Conservation (phyloP, 495 filamentous ascomycete genomes). For the Aspergillus campestris region DNA sequence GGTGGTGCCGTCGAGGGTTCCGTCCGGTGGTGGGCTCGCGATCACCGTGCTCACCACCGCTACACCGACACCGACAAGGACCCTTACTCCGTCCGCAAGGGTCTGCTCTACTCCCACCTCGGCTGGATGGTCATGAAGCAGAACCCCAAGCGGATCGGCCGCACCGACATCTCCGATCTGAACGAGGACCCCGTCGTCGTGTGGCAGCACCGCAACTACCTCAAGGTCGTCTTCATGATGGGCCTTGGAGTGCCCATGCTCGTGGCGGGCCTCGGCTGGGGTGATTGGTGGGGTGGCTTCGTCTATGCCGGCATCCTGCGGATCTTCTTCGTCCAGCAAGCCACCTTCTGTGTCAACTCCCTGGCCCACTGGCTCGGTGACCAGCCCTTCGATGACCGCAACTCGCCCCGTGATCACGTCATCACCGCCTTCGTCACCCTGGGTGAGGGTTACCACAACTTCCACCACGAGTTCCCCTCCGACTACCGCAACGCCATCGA, state of each 20-base stretch:
- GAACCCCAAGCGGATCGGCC: constrained; percentile 86
- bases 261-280: constrained; percentile 80
- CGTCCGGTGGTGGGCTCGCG: constrained; percentile 94
- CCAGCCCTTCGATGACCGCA: constrained; percentile 98
- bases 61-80: constrained; percentile 99
- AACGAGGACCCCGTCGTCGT: constrained; percentile 92
- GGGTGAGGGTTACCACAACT: constrained; percentile 98
- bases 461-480: constrained; percentile 99
- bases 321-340: constrained; percentile 98
- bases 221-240: constrained; percentile 84
- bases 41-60: constrained; percentile 95
- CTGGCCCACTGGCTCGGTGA: constrained; percentile 98
- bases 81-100: constrained; percentile 98
- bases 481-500: constrained; percentile 98
- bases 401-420: constrained; percentile 93
- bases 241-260: constrained; percentile 75
- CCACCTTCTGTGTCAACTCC: constrained; percentile 99
- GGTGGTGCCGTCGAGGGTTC: constrained; percentile 95
- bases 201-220: constrained; percentile 91
- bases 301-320: constrained; percentile 93
- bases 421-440: constrained; percentile 94
- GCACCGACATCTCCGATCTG: constrained; percentile 92
- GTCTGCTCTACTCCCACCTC: constrained; percentile 90
- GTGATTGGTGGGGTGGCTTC: constrained; percentile 84
- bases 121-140: constrained; percentile 94